Conservation (phyloP, 495 filamentous ascomycete genomes). For the Penicillium ucsense region DNA sequence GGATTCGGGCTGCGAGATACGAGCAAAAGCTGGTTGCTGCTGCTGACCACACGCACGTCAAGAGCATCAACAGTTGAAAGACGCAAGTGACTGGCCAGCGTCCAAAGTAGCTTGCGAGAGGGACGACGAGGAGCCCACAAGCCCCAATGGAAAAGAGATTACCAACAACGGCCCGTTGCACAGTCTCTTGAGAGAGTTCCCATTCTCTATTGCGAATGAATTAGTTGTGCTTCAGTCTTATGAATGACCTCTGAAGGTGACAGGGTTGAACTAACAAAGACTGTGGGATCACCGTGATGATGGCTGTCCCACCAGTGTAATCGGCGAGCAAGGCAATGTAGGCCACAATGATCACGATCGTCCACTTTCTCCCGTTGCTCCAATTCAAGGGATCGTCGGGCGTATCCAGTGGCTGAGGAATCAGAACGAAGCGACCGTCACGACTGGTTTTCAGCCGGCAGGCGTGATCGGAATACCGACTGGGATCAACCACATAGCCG, state of each 20-base stretch:
- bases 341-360: conserved; percentile 4
- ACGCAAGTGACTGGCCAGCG: conserved; percentile 6
- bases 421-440: conserved; percentile 6
- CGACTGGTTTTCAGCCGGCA: conserved; percentile 5
- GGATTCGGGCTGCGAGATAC: conserved; percentile 41
- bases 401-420: conserved; percentile 8
- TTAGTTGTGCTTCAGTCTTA: neutral
- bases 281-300: conserved; percentile 8
- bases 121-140: conserved; percentile 7
- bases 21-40: conserved; percentile 10
- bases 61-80: conserved; percentile 5
- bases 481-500: conserved; percentile 8
- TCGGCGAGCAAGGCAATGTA: conserved; percentile 7
- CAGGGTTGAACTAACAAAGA: conserved; percentile 1
- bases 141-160: conserved; percentile 11
- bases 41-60: conserved; percentile 8
- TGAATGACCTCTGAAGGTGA: too few relatives aligned
- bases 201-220: neutral
- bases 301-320: conserved; percentile 7
- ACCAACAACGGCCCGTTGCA: conserved; percentile 7
- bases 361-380: neutral
- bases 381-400: conserved; percentile 7
- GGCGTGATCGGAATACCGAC: conserved; percentile 8
- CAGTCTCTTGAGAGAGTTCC: conserved; percentile 5
- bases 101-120: conserved; percentile 9